Evolutionary conservation across 2,329 filamentous ascomycete species (phyloP).

Genomic region (Paramyrothecium sp.): DNA sequence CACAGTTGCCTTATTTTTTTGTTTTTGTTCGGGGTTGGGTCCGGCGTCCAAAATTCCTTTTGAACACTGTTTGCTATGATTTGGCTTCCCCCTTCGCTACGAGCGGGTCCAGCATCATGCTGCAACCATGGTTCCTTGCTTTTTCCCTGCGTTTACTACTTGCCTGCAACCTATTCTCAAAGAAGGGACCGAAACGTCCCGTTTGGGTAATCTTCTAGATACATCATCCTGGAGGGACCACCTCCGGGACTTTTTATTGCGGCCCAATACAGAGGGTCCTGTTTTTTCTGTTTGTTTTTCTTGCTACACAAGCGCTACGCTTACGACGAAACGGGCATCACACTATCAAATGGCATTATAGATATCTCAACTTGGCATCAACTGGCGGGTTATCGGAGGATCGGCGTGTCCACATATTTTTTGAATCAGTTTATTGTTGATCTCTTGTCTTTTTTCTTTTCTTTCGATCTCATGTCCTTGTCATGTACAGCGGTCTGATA

Average conservation of each 20-base stretch:
- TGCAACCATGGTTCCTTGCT: no score
- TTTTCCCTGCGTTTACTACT: no score
- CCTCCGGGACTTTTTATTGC: no score
- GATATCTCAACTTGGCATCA: not conserved
- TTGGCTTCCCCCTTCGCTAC: no score
- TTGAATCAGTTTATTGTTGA: not conserved
- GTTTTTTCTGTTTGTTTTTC: not conserved
- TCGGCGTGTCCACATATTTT: not conserved
- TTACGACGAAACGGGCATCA: not conserved
- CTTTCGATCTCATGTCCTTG: not conserved
- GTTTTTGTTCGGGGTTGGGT: not conserved
- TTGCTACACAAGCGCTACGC: not conserved
- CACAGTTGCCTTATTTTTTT: constrained; percentile 5
- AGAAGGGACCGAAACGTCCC: not conserved
- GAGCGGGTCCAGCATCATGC: no score
- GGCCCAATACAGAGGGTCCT: no score
- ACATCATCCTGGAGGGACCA: not conserved
- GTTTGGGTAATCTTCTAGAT: not conserved
- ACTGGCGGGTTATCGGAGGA: not conserved
- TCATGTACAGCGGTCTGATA: no score
- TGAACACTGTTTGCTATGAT: not conserved
- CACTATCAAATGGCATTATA: not conserved
- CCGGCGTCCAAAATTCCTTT: not conserved
- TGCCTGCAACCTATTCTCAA: no score
- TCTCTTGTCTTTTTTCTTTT: not conserved